Percentiles rank a stretch among this genome's conserved stretches.
These are phyloP conservation scores for Primulina eburnea DNA, from an alignment of 257 asterid species.

Conservation along the genomic window DNA sequence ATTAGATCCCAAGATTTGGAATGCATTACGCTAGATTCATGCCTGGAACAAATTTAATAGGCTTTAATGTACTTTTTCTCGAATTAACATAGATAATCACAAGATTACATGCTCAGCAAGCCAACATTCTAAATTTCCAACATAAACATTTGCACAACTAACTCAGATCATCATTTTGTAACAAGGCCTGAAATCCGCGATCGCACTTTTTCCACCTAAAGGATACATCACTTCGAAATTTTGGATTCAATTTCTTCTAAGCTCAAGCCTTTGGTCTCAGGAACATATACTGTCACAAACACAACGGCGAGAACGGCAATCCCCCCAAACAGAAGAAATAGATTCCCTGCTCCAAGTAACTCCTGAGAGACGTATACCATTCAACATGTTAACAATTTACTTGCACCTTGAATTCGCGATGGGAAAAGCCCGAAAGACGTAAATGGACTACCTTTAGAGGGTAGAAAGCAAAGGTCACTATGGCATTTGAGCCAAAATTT, in stretches of 20 bases:
- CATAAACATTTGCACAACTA: neutral
- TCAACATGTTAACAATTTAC: neutral
- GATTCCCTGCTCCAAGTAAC: conserved; percentile 82
- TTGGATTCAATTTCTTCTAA: conserved; percentile 96
- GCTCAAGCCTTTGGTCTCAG: conserved; percentile 98
- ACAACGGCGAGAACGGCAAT: conserved; percentile 66
- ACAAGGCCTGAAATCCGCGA: conserved; percentile 18
- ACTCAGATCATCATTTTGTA: neutral
- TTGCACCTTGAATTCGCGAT: neutral
- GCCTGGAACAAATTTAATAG: too few relatives aligned
- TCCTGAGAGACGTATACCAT: conserved; percentile 45
- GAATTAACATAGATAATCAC: neutral
- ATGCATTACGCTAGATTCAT: too few relatives aligned
- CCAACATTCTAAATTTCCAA: neutral
- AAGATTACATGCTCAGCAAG: neutral
- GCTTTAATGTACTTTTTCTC: neutral
- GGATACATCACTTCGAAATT: conserved; percentile 52
- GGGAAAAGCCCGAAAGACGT: neutral
- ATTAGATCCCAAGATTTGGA: too few relatives aligned
- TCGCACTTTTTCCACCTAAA: neutral
- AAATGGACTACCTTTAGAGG: conserved; percentile 64
- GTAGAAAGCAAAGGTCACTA: conserved; percentile 90
- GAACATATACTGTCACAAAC: conserved; percentile 63
- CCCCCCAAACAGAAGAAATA: conserved; percentile 82
- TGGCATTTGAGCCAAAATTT: conserved; percentile 90